phyloP scores from a whole-genome alignment of 2,329 filamentous ascomycete species.

The Xylariaceae sp. region DNA sequence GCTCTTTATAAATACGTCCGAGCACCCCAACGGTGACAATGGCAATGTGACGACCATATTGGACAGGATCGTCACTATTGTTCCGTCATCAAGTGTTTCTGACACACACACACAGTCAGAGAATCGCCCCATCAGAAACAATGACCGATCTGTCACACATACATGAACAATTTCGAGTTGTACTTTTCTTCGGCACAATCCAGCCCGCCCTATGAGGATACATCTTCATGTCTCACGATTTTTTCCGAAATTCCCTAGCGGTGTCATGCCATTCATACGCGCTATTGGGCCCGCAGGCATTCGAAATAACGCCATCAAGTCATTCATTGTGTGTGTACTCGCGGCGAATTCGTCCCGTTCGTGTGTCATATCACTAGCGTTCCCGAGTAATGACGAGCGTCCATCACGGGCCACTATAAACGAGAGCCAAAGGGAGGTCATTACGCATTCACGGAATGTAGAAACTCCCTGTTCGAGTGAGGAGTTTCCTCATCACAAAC shows the following conservation, averaged over 20 bases:
- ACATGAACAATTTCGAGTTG: conserved; percentile 12
- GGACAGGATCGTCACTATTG: conserved; percentile 3
- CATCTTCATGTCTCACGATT: conserved; percentile 21
- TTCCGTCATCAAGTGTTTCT: conserved; percentile 1
- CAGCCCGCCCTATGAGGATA: conserved; percentile 20
- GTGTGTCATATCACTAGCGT: conserved; percentile 5
- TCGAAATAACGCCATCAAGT: conserved; percentile 11
- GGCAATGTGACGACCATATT: conserved; percentile 12
- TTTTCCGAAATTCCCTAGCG: conserved; percentile 19
- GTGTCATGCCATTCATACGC: conserved; percentile 17
- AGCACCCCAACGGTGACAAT: conserved; percentile 6
- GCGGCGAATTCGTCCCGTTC: conserved; percentile 12
- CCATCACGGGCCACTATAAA: background rate
- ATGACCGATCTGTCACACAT: conserved; percentile 18
- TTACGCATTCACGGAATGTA: no score
- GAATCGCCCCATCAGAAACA: conserved; percentile 6
- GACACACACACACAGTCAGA: conserved; percentile 1
- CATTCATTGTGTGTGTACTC: background rate
- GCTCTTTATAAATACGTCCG: background rate
- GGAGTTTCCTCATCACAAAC: background rate
- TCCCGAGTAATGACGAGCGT: conserved; percentile 1
- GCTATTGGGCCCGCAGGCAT: conserved; percentile 2
- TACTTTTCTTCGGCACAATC: conserved; percentile 18
- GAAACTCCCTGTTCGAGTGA: background rate
- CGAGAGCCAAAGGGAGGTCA: background rate